Evolutionary conservation across 2,329 filamentous ascomycete genomes (phyloP).

Genomic region (Stagonosporopsis vannaccii): DNA sequence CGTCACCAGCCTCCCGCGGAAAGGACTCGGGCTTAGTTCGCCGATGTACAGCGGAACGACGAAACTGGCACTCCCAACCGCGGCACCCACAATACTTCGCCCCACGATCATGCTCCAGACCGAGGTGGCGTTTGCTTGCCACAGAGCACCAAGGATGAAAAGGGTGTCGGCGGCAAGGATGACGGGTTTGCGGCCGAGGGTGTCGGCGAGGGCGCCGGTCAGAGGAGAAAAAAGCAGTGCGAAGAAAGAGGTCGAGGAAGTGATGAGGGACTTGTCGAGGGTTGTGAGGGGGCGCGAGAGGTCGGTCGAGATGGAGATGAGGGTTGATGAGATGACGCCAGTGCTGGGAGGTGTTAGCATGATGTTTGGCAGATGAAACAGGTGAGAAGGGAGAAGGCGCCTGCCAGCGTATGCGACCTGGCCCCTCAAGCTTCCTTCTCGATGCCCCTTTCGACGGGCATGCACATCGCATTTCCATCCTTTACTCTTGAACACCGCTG

Average conservation of each 20-base stretch:
- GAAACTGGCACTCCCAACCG: slow-evolving; percentile 78
- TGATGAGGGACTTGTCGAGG: slow-evolving; percentile 66
- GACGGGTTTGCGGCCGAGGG: slow-evolving; percentile 80
- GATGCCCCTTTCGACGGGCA: too few species aligned
- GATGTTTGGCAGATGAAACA: background rate
- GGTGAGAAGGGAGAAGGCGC: background rate
- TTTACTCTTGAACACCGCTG: too few species aligned
- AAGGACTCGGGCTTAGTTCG: slow-evolving; percentile 79
- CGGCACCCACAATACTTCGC: slow-evolving; percentile 72
- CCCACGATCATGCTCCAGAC: slow-evolving; percentile 73
- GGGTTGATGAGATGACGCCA: slow-evolving; percentile 67
- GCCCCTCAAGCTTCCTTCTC: too few species aligned
- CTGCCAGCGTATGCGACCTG: background rate
- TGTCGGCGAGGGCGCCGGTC: slow-evolving; percentile 69
- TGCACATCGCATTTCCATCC: too few species aligned
- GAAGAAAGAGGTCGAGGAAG: slow-evolving; percentile 64
- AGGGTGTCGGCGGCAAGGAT: slow-evolving; percentile 71
- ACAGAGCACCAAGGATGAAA: slow-evolving; percentile 71
- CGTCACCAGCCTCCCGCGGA: slow-evolving; percentile 81
- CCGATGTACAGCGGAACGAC: slow-evolving; percentile 81
- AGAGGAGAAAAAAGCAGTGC: slow-evolving; percentile 64
- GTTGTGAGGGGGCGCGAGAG: slow-evolving; percentile 61
- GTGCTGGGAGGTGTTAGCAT: slow-evolving; percentile 50
- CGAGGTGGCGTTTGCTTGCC: slow-evolving; percentile 66
- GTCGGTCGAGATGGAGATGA: slow-evolving; percentile 63